Evolutionary conservation across 345 rosid genomes (phyloP).

Genomic region (Jatropha curcas): DNA sequence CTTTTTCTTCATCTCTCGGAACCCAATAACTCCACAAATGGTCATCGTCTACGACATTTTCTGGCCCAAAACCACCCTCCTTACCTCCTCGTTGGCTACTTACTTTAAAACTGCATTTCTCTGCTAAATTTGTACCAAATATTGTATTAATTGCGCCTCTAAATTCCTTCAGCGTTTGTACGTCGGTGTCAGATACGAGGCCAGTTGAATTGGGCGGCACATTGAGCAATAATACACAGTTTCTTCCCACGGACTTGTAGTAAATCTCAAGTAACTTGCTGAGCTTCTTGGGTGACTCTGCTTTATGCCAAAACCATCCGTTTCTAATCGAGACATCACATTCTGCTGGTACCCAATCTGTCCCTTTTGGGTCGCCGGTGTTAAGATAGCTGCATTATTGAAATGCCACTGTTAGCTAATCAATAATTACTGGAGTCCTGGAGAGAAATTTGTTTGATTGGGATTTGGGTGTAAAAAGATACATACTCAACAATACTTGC

Average conservation of each 20-base stretch:
- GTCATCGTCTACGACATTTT: constrained; percentile 55
- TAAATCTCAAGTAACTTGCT: constrained; percentile 56
- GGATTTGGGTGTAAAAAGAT: neutral
- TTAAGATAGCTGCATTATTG: constrained; percentile 49
- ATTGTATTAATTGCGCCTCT: constrained; percentile 45
- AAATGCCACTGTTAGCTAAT: too few relatives aligned
- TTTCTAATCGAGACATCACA: constrained; percentile 65
- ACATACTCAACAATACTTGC: constrained; percentile 51
- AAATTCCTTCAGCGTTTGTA: constrained; percentile 44
- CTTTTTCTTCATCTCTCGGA: constrained; percentile 29
- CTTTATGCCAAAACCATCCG: constrained; percentile 78
- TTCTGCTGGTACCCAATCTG: constrained; percentile 66
- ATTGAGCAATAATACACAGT: constrained; percentile 58
- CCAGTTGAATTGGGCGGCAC: constrained; percentile 73
- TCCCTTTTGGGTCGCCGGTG: constrained; percentile 59
- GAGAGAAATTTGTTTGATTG: neutral
- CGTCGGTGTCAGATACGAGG: constrained; percentile 54
- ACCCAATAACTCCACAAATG: constrained; percentile 76
- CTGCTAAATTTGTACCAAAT: constrained; percentile 52
- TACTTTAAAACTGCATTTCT: constrained; percentile 34
- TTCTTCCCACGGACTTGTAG: constrained; percentile 68
- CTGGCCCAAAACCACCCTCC: constrained; percentile 53
- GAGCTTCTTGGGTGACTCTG: constrained; percentile 51
- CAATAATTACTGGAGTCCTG: too few relatives aligned
- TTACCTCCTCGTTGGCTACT: constrained; percentile 64